Base-by-base conservation (phyloP, 2,329 filamentous ascomycete genomes). In the Microthyrium microscopicum region DNA sequence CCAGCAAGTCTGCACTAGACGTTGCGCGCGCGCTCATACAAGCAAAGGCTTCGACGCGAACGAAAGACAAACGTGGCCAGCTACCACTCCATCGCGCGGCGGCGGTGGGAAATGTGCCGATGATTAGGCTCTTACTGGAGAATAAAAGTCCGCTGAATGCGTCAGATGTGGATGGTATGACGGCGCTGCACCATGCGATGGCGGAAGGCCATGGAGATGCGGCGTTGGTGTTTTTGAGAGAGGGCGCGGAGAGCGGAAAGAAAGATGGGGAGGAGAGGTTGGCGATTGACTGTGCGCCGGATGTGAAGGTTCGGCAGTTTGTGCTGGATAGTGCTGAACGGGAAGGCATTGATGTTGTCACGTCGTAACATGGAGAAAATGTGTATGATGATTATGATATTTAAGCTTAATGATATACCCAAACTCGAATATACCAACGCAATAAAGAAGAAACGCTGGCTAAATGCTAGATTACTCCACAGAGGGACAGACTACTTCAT, bases 81-180 rank as follows among this genome's bases (percentile, higher is more conserved):
- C 73, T 94, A 37, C 70, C 91, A 5, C 67, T 98, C 18, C 91
- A 98, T 55, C 73, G 89, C 13, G 89, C 89, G 3, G 87, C 89
- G 0, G 87, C 89, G 3, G 72, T 84, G 3, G 91, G 91, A 5
- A 87, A 78, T 4, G 70, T 78, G n/a, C 84, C 87, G 4, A 83
- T 98, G 60, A 65, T 92, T 30, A 78, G 74, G 45, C 58, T 92
- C 24, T 60, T 98, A 11, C 59, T 94, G 12, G 71, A 80, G 46
- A 70, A 80, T 42, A 68, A 65, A 41, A 92, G 82, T 42, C 85
- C 87, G 0, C 50, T 95, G 17, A 82, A 93, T 53, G 75, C 83
- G 3, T 75, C 77, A 2, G 89, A 98, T 57, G 61, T 64, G 22
- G 73, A 83, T 43, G 87, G 87, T 1, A 74, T 80, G 51, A 95